Conservation (phyloP, 2,329 filamentous ascomycete species). For the Sporothrix mexicana region DNA sequence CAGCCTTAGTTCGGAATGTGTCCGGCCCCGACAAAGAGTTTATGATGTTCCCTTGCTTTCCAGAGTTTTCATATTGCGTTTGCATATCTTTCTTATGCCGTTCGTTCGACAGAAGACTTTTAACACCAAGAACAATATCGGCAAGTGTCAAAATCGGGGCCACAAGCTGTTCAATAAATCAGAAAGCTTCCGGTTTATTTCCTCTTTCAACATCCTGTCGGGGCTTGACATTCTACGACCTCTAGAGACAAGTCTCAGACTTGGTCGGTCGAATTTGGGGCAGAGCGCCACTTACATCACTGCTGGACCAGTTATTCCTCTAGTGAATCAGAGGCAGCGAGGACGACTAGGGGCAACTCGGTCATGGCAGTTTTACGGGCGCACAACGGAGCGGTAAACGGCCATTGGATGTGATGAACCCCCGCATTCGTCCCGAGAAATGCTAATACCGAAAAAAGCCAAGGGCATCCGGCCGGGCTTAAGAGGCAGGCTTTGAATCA, state of each 20-base stretch:
- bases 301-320: not conserved
- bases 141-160: not conserved
- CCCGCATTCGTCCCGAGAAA: not conserved
- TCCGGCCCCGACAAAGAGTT: not conserved
- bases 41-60: not conserved
- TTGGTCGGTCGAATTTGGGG: too few relatives aligned
- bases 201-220: too few relatives aligned
- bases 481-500: not conserved
- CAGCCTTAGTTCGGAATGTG: not conserved
- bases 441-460: conserved; percentile 13
- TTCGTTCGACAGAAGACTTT: not conserved
- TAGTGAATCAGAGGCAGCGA: not conserved
- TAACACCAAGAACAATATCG: not conserved
- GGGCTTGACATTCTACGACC: not conserved
- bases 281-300: too few relatives aligned
- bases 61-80: too few relatives aligned
- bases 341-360: not conserved
- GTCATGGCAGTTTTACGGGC: conserved; percentile 14
- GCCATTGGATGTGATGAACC: not conserved
- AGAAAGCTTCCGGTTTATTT: not conserved
- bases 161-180: too few relatives aligned
- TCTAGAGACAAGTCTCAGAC: not conserved
- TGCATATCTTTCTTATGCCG: too few relatives aligned
- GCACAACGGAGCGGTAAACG: not conserved
- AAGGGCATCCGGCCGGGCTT: conserved; percentile 13